phyloP scores from a whole-genome alignment of 345 rosid genomes.

The Eucalyptus cloeziana region DNA sequence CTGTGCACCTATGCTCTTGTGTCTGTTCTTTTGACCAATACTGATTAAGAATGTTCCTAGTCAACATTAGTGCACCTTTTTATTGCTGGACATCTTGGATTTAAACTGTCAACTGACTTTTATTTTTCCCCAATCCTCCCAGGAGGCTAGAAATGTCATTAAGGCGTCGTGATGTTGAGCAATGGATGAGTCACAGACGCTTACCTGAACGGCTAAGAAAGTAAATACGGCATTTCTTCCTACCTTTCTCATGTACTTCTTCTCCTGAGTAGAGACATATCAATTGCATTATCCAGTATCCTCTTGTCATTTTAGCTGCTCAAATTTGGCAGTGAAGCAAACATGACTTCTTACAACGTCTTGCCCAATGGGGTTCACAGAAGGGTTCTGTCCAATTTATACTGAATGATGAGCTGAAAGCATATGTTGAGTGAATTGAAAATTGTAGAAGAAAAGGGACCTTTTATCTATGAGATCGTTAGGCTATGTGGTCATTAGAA shows the following conservation, averaged over 20 bases:
- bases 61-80: background rate
- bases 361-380: background rate
- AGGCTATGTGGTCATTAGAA: background rate
- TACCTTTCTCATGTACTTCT: background rate
- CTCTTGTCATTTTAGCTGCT: background rate
- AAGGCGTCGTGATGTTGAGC: conserved; percentile 87
- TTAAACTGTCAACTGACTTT: background rate
- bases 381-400: background rate
- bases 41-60: background rate
- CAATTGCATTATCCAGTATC: background rate
- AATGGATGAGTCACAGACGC: conserved; percentile 90
- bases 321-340: background rate
- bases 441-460: background rate
- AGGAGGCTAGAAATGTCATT: conserved; percentile 83
- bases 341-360: background rate
- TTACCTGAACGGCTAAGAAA: conserved; percentile 57
- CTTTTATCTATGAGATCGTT: background rate
- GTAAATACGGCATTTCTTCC: conserved; percentile 2
- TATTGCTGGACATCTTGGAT: background rate
- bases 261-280: background rate
- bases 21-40: background rate
- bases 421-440: background rate
- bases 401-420: background rate
- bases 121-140: background rate
- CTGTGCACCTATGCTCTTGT: background rate